Percentiles rank a stretch among this genome's conserved stretches.
phyloP scores from a whole-genome alignment of 2,329 filamentous ascomycete species.

The Aspergillus phoenicis region DNA sequence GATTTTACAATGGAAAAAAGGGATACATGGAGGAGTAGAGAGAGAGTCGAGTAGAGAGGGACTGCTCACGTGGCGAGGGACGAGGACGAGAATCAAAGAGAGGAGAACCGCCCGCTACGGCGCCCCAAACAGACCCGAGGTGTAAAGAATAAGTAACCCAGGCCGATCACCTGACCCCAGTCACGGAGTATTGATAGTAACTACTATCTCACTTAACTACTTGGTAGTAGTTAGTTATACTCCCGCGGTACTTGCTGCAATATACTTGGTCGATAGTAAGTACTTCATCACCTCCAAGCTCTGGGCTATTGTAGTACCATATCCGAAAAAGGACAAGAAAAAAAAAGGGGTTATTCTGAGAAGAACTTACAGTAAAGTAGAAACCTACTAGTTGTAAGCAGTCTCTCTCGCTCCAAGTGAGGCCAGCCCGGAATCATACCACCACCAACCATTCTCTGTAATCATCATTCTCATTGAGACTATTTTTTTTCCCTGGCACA shows the following conservation, averaged over 20 bases:
- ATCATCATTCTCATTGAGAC: neutral
- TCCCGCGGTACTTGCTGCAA: neutral
- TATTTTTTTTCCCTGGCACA: neutral
- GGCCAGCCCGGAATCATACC: neutral
- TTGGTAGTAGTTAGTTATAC: neutral
- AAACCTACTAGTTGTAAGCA: too few relatives aligned
- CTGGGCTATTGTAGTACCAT: too few relatives aligned
- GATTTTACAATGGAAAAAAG: conserved; percentile 32
- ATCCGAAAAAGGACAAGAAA: too few relatives aligned
- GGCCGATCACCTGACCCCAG: conserved; percentile 35
- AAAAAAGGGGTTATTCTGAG: too few relatives aligned
- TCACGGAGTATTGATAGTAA: too few relatives aligned
- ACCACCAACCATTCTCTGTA: neutral
- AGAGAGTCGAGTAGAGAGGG: conserved; percentile 39
- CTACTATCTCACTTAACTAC: too few relatives aligned
- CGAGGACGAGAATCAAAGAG: conserved; percentile 25
- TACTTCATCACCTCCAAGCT: too few relatives aligned
- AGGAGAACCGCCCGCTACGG: conserved; percentile 27
- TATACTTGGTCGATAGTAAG: too few relatives aligned
- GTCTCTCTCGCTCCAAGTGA: too few relatives aligned
- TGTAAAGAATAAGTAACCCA: conserved; percentile 20
- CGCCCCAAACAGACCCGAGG: conserved; percentile 21
- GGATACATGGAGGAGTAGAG: conserved; percentile 32
- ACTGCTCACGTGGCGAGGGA: conserved; percentile 46
- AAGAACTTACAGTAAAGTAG: too few relatives aligned